These are phyloP conservation scores for Pleurotus pulmonarius DNA, from an alignment of 768 basidiomycete species.

Conservation along the genomic window DNA sequence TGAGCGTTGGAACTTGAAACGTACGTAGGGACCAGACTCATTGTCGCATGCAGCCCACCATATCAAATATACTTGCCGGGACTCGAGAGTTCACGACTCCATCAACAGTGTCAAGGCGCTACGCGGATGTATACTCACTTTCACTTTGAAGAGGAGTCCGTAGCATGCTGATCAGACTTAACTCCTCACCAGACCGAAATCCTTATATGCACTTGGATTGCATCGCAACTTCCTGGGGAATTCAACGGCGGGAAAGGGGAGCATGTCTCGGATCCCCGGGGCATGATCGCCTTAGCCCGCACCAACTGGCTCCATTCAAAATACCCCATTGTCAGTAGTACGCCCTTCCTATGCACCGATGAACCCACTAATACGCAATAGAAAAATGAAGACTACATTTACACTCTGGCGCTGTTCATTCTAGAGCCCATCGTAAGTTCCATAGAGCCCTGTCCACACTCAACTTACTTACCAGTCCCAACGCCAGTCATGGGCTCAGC, in stretches of 20 bases:
- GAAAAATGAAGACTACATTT: conserved; percentile 29
- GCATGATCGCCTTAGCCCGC: conserved; percentile 31
- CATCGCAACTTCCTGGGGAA: conserved; percentile 25
- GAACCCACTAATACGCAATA: conserved; percentile 30
- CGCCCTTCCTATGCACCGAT: conserved; percentile 33
- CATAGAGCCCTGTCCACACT: background rate
- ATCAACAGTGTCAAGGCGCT: conserved; percentile 36
- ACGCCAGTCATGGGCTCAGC: conserved; percentile 33
- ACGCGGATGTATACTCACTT: conserved; percentile 40
- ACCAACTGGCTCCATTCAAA: conserved; percentile 35
- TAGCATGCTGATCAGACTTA: conserved; percentile 5
- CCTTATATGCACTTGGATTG: conserved; percentile 37
- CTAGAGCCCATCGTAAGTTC: conserved; percentile 30
- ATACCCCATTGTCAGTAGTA: conserved; percentile 30
- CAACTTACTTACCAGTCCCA: background rate
- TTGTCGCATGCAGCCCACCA: conserved; percentile 33
- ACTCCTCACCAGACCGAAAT: conserved; percentile 33
- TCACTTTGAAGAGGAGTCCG: background rate
- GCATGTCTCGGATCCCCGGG: conserved; percentile 26
- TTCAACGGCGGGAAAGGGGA: conserved; percentile 11
- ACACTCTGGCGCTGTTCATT: conserved; percentile 27
- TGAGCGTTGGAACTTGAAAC: conserved; percentile 18
- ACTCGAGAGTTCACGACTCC: conserved; percentile 36
- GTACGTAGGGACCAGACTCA: background rate
- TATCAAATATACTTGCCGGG: conserved; percentile 36